phyloP scores from a whole-genome alignment of 371 early-diverging fungal species.

The Dichotomocladium elegans region DNA sequence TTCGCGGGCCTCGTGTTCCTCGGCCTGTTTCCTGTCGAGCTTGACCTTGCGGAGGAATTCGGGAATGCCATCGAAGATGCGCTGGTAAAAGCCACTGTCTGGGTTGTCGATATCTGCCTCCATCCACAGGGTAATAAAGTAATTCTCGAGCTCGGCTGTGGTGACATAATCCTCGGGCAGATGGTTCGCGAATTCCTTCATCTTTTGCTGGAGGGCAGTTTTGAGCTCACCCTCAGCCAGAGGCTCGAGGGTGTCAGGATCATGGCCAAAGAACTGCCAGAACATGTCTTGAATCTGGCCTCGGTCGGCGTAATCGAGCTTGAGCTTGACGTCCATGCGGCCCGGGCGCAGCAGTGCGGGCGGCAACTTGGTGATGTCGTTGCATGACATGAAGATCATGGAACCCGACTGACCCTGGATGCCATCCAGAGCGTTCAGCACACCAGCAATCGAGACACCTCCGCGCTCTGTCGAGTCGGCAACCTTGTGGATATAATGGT shows the following conservation, averaged over 20 bases:
- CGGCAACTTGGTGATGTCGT: constrained; percentile 89
- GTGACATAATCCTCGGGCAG: constrained; percentile 38
- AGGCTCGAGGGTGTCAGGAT: constrained; percentile 18
- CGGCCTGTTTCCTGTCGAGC: constrained; percentile 15
- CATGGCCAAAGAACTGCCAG: constrained; percentile 39
- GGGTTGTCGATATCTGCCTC: constrained; percentile 13
- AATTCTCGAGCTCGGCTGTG: constrained; percentile 46
- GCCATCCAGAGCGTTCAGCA: constrained; percentile 84
- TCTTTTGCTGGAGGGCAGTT: not conserved
- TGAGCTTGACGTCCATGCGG: constrained; percentile 87
- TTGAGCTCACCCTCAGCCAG: constrained; percentile 7
- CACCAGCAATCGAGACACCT: constrained; percentile 20
- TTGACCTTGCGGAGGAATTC: constrained; percentile 13
- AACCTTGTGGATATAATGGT: constrained; percentile 49
- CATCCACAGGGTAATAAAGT: constrained; percentile 25
- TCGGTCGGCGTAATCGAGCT: constrained; percentile 74
- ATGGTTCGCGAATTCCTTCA: constrained; percentile 7
- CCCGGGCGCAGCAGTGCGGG: constrained; percentile 96
- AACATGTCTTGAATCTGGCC: constrained; percentile 62
- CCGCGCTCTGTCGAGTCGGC: constrained; percentile 33
- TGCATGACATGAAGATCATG: constrained; percentile 93
- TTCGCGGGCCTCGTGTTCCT: constrained; percentile 1
- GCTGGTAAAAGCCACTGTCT: constrained; percentile 4
- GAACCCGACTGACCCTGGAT: constrained; percentile 59
- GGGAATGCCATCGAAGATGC: constrained; percentile 11